These are phyloP conservation scores for Priceomyces melissophilus DNA, from an alignment of 805 yeast genomes.

Conservation along the genomic window DNA sequence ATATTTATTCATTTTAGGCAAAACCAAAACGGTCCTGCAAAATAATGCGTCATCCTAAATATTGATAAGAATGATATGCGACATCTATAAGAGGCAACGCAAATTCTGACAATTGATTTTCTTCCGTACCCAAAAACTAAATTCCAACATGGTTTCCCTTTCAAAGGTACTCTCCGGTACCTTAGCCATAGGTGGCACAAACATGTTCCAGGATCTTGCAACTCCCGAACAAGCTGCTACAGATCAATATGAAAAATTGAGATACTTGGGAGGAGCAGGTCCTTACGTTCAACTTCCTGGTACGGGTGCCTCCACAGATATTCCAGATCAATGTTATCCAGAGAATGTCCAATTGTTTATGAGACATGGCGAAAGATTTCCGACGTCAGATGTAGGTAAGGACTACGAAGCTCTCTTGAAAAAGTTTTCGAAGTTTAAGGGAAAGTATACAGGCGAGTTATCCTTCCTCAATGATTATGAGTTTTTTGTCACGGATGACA, in stretches of 20 bases:
- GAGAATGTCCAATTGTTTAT: slow-evolving; percentile 65
- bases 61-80: not conserved
- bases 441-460: slow-evolving; percentile 40
- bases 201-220: slow-evolving; percentile 25
- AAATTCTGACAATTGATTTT: not conserved
- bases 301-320: slow-evolving; percentile 44
- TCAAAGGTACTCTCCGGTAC: slow-evolving; percentile 29
- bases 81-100: not conserved
- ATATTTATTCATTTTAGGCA: not conserved
- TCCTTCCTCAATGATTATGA: slow-evolving; percentile 49
- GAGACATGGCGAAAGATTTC: slow-evolving; percentile 77
- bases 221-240: slow-evolving; percentile 32
- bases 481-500: slow-evolving; percentile 35
- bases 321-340: slow-evolving; percentile 47
- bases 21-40: not conserved
- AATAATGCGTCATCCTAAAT: not conserved
- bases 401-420: slow-evolving; percentile 13
- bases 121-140: slow-evolving; percentile 3
- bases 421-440: slow-evolving; percentile 14
- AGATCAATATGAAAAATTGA: slow-evolving; percentile 43
- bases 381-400: slow-evolving; percentile 16
- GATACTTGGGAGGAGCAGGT: slow-evolving; percentile 50
- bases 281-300: slow-evolving; percentile 52
- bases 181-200: slow-evolving; percentile 27
- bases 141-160: slow-evolving; percentile 24